Percentiles rank a stretch among this genome's conserved stretches.
Conservation (phyloP, 495 filamentous ascomycete species). For the Talaromyces thailandensis region DNA sequence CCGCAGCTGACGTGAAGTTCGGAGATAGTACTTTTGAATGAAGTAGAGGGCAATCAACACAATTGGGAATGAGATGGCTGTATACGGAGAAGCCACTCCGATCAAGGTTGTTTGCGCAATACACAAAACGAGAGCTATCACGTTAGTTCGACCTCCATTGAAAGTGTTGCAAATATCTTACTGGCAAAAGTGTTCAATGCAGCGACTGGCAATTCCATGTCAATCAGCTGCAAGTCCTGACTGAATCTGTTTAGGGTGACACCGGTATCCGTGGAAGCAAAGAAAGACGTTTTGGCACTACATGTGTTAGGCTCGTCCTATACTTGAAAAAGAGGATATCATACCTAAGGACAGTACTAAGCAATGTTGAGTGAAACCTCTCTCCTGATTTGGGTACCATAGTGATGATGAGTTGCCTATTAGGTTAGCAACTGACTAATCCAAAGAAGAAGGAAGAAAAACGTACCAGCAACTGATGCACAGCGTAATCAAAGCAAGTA, state of each 20-base stretch:
- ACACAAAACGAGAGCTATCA: slow-evolving; percentile 30
- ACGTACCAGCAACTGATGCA: slow-evolving; percentile 37
- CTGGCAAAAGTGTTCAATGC: slow-evolving; percentile 39
- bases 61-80: slow-evolving; percentile 42
- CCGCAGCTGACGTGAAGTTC: slow-evolving; percentile 52
- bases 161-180: slow-evolving; percentile 9
- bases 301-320: background rate
- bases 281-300: slow-evolving; percentile 38
- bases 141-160: background rate
- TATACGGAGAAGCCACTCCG: slow-evolving; percentile 36
- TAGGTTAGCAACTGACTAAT: background rate
- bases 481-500: slow-evolving; percentile 31
- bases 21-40: slow-evolving; percentile 53
- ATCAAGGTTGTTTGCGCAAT: slow-evolving; percentile 44
- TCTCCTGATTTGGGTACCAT: slow-evolving; percentile 46
- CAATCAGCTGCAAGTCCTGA: slow-evolving; percentile 52
- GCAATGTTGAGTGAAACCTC: slow-evolving; percentile 37
- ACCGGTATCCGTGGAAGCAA: slow-evolving; percentile 36
- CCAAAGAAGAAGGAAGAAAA: background rate
- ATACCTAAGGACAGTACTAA: slow-evolving; percentile 39
- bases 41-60: slow-evolving; percentile 38
- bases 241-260: slow-evolving; percentile 46
- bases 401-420: slow-evolving; percentile 38
- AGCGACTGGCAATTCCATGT: slow-evolving; percentile 44
- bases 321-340: background rate